phyloP scores from a whole-genome alignment of 2,329 filamentous ascomycete genomes.

The Didymella lethalis region DNA sequence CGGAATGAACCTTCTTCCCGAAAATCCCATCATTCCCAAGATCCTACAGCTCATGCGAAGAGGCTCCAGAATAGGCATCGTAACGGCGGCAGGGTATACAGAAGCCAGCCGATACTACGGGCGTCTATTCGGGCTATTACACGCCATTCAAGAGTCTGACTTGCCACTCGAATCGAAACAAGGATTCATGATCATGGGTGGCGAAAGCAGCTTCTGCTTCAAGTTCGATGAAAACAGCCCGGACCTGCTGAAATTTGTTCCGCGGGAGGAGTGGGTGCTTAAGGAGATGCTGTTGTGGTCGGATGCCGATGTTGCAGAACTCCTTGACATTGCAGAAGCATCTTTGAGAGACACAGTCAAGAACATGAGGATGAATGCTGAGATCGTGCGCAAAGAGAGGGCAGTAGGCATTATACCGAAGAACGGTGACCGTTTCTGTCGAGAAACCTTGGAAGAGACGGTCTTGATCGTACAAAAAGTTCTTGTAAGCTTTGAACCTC shows the following conservation, averaged over 20 bases:
- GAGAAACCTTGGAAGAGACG: constrained; percentile 93
- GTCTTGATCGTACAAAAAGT: constrained; percentile 94
- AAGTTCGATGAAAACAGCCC: constrained; percentile 72
- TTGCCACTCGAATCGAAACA: constrained; percentile 74
- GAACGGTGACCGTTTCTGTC: constrained; percentile 73
- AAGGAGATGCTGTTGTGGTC: constrained; percentile 81
- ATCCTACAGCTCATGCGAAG: constrained; percentile 75
- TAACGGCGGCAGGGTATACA: constrained; percentile 95
- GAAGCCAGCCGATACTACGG: constrained; percentile 86
- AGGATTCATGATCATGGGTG: constrained; percentile 90
- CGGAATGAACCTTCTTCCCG: constrained; percentile 76
- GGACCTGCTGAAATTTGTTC: constrained; percentile 71
- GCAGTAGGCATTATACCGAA: constrained; percentile 60
- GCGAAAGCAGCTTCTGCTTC: constrained; percentile 96
- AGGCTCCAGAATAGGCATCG: constrained; percentile 88
- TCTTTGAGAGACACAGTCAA: constrained; percentile 83
- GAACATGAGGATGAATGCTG: constrained; percentile 80
- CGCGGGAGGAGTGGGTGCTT: constrained; percentile 74
- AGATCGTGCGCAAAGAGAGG: constrained; percentile 85
- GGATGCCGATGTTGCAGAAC: constrained; percentile 75
- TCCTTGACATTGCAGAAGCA: constrained; percentile 89
- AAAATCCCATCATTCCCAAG: constrained; percentile 77
- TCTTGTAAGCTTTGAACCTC: constrained; percentile 55
- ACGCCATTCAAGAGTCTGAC: constrained; percentile 72
- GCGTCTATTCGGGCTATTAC: constrained; percentile 84